phyloP scores from a whole-genome alignment of 176 grass and related monocot genomes.

The Carex littledalei region DNA sequence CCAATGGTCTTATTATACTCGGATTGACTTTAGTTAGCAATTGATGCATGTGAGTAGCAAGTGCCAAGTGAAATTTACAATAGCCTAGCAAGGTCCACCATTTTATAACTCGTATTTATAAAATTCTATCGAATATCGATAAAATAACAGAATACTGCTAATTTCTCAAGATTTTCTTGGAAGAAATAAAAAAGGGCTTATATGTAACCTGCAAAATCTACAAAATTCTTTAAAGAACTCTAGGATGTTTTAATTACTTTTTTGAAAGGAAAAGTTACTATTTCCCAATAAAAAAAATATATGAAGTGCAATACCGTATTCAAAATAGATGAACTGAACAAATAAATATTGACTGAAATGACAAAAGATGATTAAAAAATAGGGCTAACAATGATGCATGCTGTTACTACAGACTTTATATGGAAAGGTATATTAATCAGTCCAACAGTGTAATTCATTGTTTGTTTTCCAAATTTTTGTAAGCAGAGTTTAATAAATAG shows the following conservation, averaged over 20 bases:
- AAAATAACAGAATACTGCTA: neutral
- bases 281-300: neutral
- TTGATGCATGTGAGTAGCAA: neutral
- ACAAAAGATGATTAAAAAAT: neutral
- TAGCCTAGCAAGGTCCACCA: neutral
- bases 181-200: no score
- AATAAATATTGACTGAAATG: neutral
- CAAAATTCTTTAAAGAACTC: neutral
- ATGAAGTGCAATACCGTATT: neutral
- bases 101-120: neutral
- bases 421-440: neutral
- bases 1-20: neutral
- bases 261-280: neutral
- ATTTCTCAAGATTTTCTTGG: neutral
- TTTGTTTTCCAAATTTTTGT: neutral
- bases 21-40: neutral
- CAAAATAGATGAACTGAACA: neutral
- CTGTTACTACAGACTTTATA: neutral
- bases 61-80: neutral
- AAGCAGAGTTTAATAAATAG: neutral
- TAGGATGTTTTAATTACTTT: neutral
- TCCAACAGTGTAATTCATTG: neutral
- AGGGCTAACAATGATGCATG: neutral
- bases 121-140: neutral
- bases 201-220: neutral